phyloP scores from a whole-genome alignment of 148 eudicot genomes.

The Silene conica region DNA sequence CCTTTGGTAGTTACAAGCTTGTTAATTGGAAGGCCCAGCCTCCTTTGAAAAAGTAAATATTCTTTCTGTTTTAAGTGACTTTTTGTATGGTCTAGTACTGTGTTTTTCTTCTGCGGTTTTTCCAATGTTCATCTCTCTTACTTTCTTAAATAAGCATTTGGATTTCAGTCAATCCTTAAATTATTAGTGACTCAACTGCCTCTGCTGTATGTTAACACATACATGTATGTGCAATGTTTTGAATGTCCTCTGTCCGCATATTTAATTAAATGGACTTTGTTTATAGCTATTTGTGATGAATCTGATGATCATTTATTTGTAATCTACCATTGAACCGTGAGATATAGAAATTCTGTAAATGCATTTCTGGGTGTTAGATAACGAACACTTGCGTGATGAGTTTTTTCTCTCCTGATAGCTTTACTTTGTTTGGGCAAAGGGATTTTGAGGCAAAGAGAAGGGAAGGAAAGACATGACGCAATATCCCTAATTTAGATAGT shows the following conservation, averaged over 20 bases:
- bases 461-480: too few species aligned
- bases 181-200: not conserved
- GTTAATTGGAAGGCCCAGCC: slow-evolving; percentile 59
- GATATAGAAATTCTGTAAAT: too few species aligned
- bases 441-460: too few species aligned
- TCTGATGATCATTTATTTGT: not conserved
- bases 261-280: not conserved
- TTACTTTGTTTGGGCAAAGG: too few species aligned
- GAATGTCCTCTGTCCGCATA: not conserved
- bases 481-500: too few species aligned
- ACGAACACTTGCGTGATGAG: too few species aligned
- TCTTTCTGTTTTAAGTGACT: not conserved
- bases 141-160: too few species aligned
- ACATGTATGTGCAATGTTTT: not conserved
- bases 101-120: too few species aligned
- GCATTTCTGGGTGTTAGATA: too few species aligned
- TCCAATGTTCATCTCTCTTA: too few species aligned
- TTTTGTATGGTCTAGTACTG: not conserved
- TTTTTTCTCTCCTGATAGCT: too few species aligned
- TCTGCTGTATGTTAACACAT: not conserved
- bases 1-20: slow-evolving; percentile 62
- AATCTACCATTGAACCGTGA: too few species aligned
- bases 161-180: not conserved
- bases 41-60: slow-evolving; percentile 43
- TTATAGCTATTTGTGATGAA: not conserved